Percentiles rank a stretch among this genome's conserved stretches.
Conservation (phyloP, 2,329 filamentous ascomycete genomes). For the Paracoccidioides brasiliensis region DNA sequence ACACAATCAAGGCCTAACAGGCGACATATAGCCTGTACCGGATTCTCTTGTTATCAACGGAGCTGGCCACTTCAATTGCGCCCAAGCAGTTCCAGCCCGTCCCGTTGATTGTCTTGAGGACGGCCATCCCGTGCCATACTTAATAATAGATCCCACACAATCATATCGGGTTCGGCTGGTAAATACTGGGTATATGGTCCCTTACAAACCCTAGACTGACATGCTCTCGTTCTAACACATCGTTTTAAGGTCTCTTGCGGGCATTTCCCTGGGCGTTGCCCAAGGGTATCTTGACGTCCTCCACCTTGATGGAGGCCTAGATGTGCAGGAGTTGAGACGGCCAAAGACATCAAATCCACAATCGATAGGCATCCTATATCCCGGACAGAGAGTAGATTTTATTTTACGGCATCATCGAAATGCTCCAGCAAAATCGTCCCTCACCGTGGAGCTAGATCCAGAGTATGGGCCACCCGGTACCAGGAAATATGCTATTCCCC, state of each 20-base stretch:
- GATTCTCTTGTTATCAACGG: constrained; percentile 39
- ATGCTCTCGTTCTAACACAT: neutral
- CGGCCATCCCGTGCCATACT: constrained; percentile 14
- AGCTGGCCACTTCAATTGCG: constrained; percentile 33
- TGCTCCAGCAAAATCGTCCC: constrained; percentile 7
- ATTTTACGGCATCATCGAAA: constrained; percentile 16
- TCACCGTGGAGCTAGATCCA: constrained; percentile 25
- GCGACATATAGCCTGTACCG: constrained; percentile 31
- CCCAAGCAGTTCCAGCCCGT: constrained; percentile 32
- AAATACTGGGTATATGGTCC: constrained; percentile 29
- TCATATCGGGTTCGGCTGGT: constrained; percentile 30
- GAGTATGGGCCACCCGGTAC: constrained; percentile 17
- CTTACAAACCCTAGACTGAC: neutral
- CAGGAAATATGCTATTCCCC: neutral
- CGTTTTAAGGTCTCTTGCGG: constrained; percentile 25
- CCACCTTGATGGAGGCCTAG: constrained; percentile 31
- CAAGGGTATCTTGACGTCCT: constrained; percentile 22
- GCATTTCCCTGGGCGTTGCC: constrained; percentile 24
- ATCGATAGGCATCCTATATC: constrained; percentile 30
- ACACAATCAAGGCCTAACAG: neutral
- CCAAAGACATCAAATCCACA: constrained; percentile 12
- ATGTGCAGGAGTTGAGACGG: constrained; percentile 14
- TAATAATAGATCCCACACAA: constrained; percentile 14
- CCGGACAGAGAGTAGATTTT: constrained; percentile 35
- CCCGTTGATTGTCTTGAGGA: constrained; percentile 33